phyloP scores from a whole-genome alignment of 2,329 filamentous ascomycete species.

The Ascochyta lentis region DNA sequence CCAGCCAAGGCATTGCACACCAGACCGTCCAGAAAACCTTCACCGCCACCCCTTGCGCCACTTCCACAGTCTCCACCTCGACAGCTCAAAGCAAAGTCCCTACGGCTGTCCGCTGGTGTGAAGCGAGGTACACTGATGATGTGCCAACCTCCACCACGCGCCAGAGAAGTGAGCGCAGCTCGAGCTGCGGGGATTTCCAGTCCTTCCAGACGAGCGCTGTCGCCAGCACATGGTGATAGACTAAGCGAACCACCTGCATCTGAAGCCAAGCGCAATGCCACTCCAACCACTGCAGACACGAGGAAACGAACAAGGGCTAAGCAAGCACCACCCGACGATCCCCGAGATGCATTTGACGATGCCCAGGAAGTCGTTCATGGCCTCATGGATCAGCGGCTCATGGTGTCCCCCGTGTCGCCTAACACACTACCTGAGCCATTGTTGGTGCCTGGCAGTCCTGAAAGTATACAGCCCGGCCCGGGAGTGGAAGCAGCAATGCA shows the following conservation, averaged over 20 bases:
- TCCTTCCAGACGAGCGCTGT: neutral
- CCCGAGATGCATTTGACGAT: conserved; percentile 28
- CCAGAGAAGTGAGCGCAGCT: conserved; percentile 9
- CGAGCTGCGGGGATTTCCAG: neutral
- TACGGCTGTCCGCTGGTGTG: conserved; percentile 49
- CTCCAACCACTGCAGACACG: neutral
- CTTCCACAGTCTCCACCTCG: conserved; percentile 23
- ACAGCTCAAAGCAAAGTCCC: conserved; percentile 40
- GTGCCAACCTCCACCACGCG: conserved; percentile 44
- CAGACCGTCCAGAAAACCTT: neutral
- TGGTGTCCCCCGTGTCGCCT: conserved; percentile 22
- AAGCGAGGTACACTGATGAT: conserved; percentile 53
- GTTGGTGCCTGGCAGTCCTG: conserved; percentile 1
- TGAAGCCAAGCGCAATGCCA: conserved; percentile 17
- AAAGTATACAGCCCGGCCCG: neutral
- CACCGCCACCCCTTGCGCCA: conserved; percentile 20
- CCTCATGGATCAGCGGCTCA: conserved; percentile 39
- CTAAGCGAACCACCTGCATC: neutral
- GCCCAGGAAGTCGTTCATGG: conserved; percentile 35
- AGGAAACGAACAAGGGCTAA: conserved; percentile 11
- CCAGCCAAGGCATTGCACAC: neutral
- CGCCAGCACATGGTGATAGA: neutral
- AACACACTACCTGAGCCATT: neutral
- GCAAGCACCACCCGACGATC: conserved; percentile 14
- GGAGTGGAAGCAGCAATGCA: neutral